Percentiles rank a stretch among this genome's conserved stretches.
Evolutionary conservation across 306 rosid species (phyloP).

Genomic region (Quercus rubra): DNA sequence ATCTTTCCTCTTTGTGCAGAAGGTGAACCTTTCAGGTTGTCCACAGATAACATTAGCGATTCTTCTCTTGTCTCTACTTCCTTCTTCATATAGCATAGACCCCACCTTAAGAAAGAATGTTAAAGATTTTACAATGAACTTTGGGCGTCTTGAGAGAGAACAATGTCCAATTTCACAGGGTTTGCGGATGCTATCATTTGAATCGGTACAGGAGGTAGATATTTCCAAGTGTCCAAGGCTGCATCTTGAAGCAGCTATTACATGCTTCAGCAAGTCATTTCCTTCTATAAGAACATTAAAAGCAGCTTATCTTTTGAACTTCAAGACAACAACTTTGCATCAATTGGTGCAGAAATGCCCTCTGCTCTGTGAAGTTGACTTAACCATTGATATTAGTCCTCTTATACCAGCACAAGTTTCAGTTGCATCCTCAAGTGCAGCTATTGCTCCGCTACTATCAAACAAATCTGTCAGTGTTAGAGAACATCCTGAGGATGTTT

Average conservation of each 20-base stretch:
- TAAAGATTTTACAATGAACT: conserved; percentile 24
- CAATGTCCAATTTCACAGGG: conserved; percentile 18
- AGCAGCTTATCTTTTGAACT: conserved; percentile 62
- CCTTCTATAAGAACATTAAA: conserved; percentile 59
- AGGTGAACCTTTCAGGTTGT: conserved; percentile 64
- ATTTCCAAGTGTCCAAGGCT: conserved; percentile 68
- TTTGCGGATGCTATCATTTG: conserved; percentile 40
- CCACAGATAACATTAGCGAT: conserved; percentile 62
- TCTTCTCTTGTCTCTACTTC: conserved; percentile 58
- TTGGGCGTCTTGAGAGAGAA: conserved; percentile 34
- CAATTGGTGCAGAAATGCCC: conserved; percentile 51
- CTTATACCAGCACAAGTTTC: conserved; percentile 49
- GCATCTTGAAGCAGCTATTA: conserved; percentile 54
- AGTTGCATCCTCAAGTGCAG: conserved; percentile 37
- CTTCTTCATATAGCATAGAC: conserved; percentile 41
- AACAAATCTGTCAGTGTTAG: conserved; percentile 26
- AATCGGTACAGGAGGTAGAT: conserved; percentile 67
- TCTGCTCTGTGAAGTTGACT: conserved; percentile 56
- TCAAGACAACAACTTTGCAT: conserved; percentile 34
- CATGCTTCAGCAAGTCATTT: conserved; percentile 58
- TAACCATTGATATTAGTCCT: conserved; percentile 66
- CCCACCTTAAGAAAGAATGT: conserved; percentile 36
- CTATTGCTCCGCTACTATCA: conserved; percentile 22
- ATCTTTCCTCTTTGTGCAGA: conserved; percentile 53
- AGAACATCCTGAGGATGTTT: conserved; percentile 24